Evolutionary conservation across 768 basidiomycete genomes (phyloP), one percentile per base, ranked within the genome.

Genomic region (Kwoniella dendrophila): DNA sequence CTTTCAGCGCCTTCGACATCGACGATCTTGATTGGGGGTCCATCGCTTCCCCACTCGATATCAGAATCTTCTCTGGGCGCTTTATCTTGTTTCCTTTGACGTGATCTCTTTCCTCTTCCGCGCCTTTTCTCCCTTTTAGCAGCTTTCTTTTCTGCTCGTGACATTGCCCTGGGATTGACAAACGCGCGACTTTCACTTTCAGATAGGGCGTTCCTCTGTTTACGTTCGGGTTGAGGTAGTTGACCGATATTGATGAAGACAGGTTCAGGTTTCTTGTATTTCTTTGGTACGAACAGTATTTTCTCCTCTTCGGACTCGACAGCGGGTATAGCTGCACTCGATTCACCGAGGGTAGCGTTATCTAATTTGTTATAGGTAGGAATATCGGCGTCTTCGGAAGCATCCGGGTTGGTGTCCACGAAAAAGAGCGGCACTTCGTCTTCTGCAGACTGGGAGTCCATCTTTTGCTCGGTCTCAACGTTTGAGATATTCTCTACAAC

Each of bases 41-140:
- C 77, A 51, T 78, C 75, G 47, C 74, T 74, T n/a, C 77, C 77
- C 77, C 77, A 78, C 3, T 78, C 75, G 26, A 78, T 52, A 59
- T 78, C 77, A 4, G 73, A 74, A 56, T 73, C 77, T 10, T 66
- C 66, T 29, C 62, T 64, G 50, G 47, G 49, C 59, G 61, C 64
- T 56, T 63, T 29, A 16, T 55, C 43, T 30, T 50, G 30, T 43
- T 44, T 56, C 18, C 34, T 53, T 52, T 57, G 52, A 36, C 54
- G 36, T 4, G 41, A 47, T 26, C 68, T 69, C 44, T 66, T 64
- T 4, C 58, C 43, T 50, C 53, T 51, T 38, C 30, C 29, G 16
- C 56, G 49, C 18, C 62, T 49, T 56, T 72, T 75, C 44, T 70
- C 66, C 58, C 54, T 65, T 62, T 71, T 71, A 3, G 64, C 62